A percentile compares a stretch with the other conserved stretches of the same genome.
Evolutionary conservation across 2,329 filamentous ascomycete genomes (phyloP).

Genomic region (Verticillium klebahnii): DNA sequence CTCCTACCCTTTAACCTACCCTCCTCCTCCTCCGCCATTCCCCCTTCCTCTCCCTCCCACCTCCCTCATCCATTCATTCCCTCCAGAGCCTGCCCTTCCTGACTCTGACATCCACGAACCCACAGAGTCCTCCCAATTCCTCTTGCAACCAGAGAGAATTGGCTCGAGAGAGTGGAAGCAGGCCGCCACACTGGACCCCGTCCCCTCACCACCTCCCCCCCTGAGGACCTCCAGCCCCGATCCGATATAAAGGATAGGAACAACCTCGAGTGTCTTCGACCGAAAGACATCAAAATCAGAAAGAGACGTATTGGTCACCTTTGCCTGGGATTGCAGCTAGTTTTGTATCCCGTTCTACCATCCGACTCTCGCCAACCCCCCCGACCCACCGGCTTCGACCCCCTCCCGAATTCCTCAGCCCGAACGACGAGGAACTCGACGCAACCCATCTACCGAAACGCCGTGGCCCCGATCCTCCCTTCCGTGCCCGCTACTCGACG

Average conservation of each 20-base stretch:
- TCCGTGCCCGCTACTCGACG: conserved; percentile 20
- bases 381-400: conserved; percentile 8
- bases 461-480: conserved; percentile 27
- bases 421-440: conserved; percentile 36
- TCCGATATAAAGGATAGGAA: conserved; percentile 4
- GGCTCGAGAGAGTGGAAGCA: conserved; percentile 11
- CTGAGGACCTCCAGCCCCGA: conserved; percentile 5
- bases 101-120: conserved; percentile 24
- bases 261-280: conserved; percentile 2
- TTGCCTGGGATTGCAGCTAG: conserved; percentile 33
- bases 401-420: conserved; percentile 35
- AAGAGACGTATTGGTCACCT: conserved; percentile 22
- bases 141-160: conserved; percentile 13
- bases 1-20: conserved; percentile 43
- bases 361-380: conserved; percentile 9
- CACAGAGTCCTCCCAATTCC: background rate
- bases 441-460: conserved; percentile 19
- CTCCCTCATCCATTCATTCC: conserved; percentile 48
- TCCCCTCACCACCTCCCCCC: conserved; percentile 13
- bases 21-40: conserved; percentile 28
- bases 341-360: conserved; percentile 7
- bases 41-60: conserved; percentile 30
- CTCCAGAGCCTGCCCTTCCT: conserved; percentile 45
- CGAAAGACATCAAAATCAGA: conserved; percentile 24
- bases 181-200: conserved; percentile 15